These are phyloP conservation scores for Aspergillus sp. DNA, from an alignment of 2,329 filamentous ascomycete species.

Conservation along the genomic window DNA sequence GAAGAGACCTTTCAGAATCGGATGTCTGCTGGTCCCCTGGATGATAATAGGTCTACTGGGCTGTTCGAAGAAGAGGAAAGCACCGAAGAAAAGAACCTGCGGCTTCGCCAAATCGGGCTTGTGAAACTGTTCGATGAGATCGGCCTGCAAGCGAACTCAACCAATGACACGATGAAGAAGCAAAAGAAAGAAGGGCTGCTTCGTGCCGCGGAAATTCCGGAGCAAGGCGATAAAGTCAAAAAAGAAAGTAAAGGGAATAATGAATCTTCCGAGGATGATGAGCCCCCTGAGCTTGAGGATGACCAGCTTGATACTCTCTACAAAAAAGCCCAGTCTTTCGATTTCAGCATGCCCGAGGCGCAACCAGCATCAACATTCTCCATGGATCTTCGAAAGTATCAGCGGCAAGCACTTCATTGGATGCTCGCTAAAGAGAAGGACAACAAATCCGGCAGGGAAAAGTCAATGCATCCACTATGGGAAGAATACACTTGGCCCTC, in stretches of 20 bases:
- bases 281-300: constrained; percentile 87
- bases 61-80: constrained; percentile 85
- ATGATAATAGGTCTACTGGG: constrained; percentile 66
- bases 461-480: constrained; percentile 95
- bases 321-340: constrained; percentile 93
- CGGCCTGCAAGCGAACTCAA: constrained; percentile 68
- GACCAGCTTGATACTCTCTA: constrained; percentile 93
- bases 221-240: constrained; percentile 64
- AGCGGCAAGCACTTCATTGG: constrained; percentile 93
- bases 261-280: constrained; percentile 62
- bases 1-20: constrained; percentile 66
- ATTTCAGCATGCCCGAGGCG: constrained; percentile 84
- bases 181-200: constrained; percentile 80
- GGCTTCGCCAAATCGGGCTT: constrained; percentile 78
- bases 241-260: constrained; percentile 40
- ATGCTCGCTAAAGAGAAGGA: constrained; percentile 93
- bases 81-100: constrained; percentile 74
- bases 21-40: constrained; percentile 48
- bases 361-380: constrained; percentile 78
- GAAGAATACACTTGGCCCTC: constrained; percentile 89
- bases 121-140: constrained; percentile 88
- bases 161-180: constrained; percentile 69
- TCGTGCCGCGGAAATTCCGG: constrained; percentile 80
- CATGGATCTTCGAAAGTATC: constrained; percentile 82
- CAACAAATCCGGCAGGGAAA: constrained; percentile 63